A percentile compares a stretch with the other conserved stretches of the same genome.
These are phyloP conservation scores for Lophiostoma macrostomum DNA, from an alignment of 495 filamentous ascomycete species.

Conservation along the genomic window DNA sequence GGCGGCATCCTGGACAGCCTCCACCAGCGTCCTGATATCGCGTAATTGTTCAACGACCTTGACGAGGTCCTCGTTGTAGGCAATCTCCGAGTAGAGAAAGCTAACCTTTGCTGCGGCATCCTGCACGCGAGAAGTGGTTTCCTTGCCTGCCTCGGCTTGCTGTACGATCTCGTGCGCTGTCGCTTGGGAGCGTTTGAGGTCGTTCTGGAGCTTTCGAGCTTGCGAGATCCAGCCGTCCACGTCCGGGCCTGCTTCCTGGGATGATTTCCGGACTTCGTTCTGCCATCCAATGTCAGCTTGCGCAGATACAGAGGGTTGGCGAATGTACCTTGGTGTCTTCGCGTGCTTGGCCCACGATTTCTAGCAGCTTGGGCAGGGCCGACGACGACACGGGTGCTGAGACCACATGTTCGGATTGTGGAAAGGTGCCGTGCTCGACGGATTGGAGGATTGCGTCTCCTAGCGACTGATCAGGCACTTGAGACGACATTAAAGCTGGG, in stretches of 20 bases:
- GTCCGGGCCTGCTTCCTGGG: conserved; percentile 69
- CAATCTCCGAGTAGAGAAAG: conserved; percentile 70
- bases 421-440: conserved; percentile 67
- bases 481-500: conserved; percentile 17
- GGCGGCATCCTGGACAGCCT: conserved; percentile 38
- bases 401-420: conserved; percentile 65
- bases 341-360: conserved; percentile 62
- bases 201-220: conserved; percentile 75
- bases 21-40: conserved; percentile 46
- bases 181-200: conserved; percentile 69
- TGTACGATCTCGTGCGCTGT: conserved; percentile 73
- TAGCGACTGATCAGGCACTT: conserved; percentile 43
- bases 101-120: conserved; percentile 67
- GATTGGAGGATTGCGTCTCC: conserved; percentile 70
- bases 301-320: not conserved
- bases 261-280: conserved; percentile 68
- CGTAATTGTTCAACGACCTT: conserved; percentile 60
- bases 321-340: conserved; percentile 63
- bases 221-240: conserved; percentile 81
- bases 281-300: conserved; percentile 34
- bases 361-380: conserved; percentile 60
- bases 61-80: conserved; percentile 69
- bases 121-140: conserved; percentile 55
- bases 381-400: conserved; percentile 58
- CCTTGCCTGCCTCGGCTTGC: conserved; percentile 62